phyloP scores from a whole-genome alignment of 148 eudicot genomes.

The Vaccinium macrocarpon region DNA sequence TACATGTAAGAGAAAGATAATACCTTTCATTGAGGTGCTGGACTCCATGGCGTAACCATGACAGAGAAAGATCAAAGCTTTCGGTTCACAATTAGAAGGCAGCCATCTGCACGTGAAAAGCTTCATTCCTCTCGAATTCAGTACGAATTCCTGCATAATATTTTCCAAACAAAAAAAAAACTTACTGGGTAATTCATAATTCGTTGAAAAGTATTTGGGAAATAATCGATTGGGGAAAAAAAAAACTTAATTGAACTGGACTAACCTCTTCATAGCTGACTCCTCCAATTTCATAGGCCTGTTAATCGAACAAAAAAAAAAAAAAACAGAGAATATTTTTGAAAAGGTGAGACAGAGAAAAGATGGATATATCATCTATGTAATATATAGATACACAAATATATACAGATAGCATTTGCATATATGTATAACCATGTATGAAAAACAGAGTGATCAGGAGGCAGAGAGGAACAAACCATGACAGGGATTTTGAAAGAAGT shows the following conservation, averaged over 20 bases:
- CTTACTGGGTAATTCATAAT: background rate
- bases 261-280: constrained; percentile 21
- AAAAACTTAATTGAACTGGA: background rate
- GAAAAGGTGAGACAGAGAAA: background rate
- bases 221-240: background rate
- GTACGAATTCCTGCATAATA: background rate
- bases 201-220: background rate
- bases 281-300: constrained; percentile 12
- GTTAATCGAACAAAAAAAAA: background rate
- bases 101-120: constrained; percentile 1
- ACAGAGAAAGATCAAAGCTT: constrained; percentile 4
- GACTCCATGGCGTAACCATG: background rate
- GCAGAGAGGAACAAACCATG: background rate
- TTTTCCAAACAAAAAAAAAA: background rate
- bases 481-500: background rate
- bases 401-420: too few species aligned
- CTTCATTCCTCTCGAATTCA: constrained; percentile 10
- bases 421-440: background rate
- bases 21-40: constrained; percentile 3
- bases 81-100: background rate
- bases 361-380: background rate
- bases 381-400: background rate
- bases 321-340: background rate
- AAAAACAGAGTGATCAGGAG: constrained; percentile 7
- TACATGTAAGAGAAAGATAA: background rate